phyloP scores from a whole-genome alignment of 768 basidiomycete genomes.

The Bullera alba region DNA sequence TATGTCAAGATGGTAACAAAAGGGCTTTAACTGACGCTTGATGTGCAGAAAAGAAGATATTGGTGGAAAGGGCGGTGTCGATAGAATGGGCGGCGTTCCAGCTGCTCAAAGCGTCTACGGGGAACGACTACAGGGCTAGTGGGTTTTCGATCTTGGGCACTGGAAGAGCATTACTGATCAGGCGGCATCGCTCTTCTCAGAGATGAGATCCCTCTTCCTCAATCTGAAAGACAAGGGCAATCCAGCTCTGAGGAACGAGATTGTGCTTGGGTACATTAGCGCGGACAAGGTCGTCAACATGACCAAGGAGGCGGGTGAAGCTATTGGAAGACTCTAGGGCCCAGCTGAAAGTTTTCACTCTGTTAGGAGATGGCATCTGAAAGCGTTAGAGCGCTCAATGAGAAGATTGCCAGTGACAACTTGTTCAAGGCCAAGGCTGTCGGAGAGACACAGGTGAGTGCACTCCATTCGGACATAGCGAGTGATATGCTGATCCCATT shows the following conservation, averaged over 20 bases:
- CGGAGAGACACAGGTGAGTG: constrained; percentile 52
- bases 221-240: constrained; percentile 96
- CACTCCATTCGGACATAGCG: not conserved
- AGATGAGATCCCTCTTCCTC: constrained; percentile 79
- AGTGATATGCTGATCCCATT: not conserved
- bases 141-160: constrained; percentile 7
- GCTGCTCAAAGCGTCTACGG: constrained; percentile 23
- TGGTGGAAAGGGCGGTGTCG: constrained; percentile 59
- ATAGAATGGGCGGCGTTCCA: constrained; percentile 63
- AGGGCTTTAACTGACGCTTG: constrained; percentile 2
- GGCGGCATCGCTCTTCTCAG: constrained; percentile 59
- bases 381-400: constrained; percentile 75
- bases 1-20: constrained; percentile 67
- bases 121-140: constrained; percentile 45
- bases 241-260: constrained; percentile 70
- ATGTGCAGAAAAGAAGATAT: constrained; percentile 64
- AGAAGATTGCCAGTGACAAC: constrained; percentile 74
- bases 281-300: constrained; percentile 68
- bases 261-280: constrained; percentile 72
- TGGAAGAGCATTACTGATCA: not conserved
- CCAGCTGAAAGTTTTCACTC: too few relatives aligned
- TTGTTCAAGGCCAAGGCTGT: constrained; percentile 86
- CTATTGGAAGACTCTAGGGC: too few relatives aligned
- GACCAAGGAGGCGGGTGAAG: constrained; percentile 62
- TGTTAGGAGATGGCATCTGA: constrained; percentile 93